A percentile compares a stretch with the other conserved stretches of the same genome.
phyloP scores from a whole-genome alignment of 495 filamentous ascomycete genomes.

The Parathielavia hyrcaniae region DNA sequence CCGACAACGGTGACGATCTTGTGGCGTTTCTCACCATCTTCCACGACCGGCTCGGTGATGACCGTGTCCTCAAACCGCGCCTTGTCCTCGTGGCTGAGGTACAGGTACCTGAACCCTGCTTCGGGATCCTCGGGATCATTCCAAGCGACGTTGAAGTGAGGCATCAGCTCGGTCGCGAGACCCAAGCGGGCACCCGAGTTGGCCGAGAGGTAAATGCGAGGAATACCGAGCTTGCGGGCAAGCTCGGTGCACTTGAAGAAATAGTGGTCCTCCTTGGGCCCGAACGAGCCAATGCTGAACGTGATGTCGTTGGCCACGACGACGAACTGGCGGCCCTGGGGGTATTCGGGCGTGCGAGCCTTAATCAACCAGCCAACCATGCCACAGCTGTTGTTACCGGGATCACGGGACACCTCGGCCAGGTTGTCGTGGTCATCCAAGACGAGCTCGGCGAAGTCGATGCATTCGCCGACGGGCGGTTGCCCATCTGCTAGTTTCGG shows the following conservation, averaged over 20 bases:
- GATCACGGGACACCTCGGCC: slow-evolving; percentile 85
- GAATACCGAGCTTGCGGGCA: slow-evolving; percentile 86
- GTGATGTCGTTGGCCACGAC: slow-evolving; percentile 99
- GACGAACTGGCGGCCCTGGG: slow-evolving; percentile 82
- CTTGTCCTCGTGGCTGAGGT: slow-evolving; percentile 81
- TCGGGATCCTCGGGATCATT: slow-evolving; percentile 80
- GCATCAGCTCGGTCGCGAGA: slow-evolving; percentile 93
- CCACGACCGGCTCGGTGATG: slow-evolving; percentile 77
- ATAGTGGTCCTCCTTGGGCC: slow-evolving; percentile 92
- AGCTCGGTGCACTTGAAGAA: slow-evolving; percentile 98
- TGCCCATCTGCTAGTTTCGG: slow-evolving; percentile 69
- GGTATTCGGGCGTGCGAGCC: slow-evolving; percentile 97
- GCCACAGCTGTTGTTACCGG: slow-evolving; percentile 89
- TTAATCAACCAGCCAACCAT: slow-evolving; percentile 99
- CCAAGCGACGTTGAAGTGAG: slow-evolving; percentile 94
- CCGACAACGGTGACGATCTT: slow-evolving; percentile 93
- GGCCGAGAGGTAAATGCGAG: slow-evolving; percentile 93
- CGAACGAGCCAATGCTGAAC: slow-evolving; percentile 97
- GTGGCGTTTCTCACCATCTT: slow-evolving; percentile 84
- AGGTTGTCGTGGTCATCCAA: slow-evolving; percentile 90
- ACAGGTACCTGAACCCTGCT: slow-evolving; percentile 96
- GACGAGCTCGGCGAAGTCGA: slow-evolving; percentile 90
- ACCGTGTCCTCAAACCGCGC: slow-evolving; percentile 84
- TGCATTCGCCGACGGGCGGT: slow-evolving; percentile 81
- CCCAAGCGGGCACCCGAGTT: slow-evolving; percentile 99